These are phyloP conservation scores for Parmales sp. DNA, from an alignment of 108 stramenopile species.

Conservation along the genomic window DNA sequence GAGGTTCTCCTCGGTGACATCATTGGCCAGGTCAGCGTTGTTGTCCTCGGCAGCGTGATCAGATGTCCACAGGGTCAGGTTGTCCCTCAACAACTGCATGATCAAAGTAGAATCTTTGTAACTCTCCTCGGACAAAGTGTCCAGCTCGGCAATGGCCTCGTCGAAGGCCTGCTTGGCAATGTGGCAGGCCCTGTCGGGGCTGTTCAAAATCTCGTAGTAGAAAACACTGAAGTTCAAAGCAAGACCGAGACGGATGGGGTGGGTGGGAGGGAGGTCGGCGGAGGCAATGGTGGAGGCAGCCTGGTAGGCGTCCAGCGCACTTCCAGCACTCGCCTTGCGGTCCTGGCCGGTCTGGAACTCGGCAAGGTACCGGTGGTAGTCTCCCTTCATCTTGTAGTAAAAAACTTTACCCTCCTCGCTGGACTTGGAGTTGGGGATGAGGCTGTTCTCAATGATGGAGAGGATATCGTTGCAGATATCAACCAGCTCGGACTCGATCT, in stretches of 20 bases:
- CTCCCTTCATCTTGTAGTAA: slow-evolving; percentile 99
- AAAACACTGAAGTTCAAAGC: slow-evolving; percentile 99
- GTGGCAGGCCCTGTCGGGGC: slow-evolving; percentile 87
- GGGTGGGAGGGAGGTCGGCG: slow-evolving; percentile 93
- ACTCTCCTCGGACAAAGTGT: slow-evolving; percentile 95
- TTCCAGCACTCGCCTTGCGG: slow-evolving; percentile 78
- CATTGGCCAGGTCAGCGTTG: slow-evolving; percentile 51
- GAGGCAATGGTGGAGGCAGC: slow-evolving; percentile 86
- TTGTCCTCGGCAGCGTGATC: slow-evolving; percentile 80
- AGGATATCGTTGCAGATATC: slow-evolving; percentile 99
- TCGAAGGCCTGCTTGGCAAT: slow-evolving; percentile 99
- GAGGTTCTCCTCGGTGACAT: slow-evolving; percentile 31
- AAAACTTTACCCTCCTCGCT: slow-evolving; percentile 99
- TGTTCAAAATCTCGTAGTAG: slow-evolving; percentile 98
- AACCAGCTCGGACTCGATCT: slow-evolving; percentile 84
- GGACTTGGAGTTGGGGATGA: slow-evolving; percentile 96
- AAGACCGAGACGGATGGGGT: slow-evolving; percentile 98
- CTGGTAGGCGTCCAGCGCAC: slow-evolving; percentile 96
- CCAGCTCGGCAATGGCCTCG: slow-evolving; percentile 98
- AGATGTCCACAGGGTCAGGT: slow-evolving; percentile 98
- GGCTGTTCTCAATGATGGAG: slow-evolving; percentile 85
- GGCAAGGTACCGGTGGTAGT: slow-evolving; percentile 98
- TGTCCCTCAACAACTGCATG: slow-evolving; percentile 99
- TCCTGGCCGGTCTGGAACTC: slow-evolving; percentile 80
- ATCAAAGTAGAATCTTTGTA: slow-evolving; percentile 99